Evolutionary conservation across 2,329 filamentous ascomycete genomes (phyloP).

Genomic region (Phoma sp.): DNA sequence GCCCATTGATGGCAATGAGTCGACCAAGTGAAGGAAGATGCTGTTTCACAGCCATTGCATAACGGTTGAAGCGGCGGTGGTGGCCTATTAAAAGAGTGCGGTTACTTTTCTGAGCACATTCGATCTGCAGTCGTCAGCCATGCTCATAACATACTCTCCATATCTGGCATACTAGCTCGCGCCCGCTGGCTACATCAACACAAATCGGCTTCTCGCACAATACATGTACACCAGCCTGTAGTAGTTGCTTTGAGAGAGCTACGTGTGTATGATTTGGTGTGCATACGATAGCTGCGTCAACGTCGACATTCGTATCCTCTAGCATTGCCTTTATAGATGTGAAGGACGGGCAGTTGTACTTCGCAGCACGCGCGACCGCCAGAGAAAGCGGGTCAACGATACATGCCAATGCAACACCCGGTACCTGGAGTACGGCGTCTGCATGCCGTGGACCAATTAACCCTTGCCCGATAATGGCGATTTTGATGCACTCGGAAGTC

Average conservation of each 20-base stretch:
- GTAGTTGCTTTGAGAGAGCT: not conserved
- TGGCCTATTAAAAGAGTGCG: not conserved
- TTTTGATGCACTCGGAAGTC: too few relatives aligned
- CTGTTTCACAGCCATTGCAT: conserved; percentile 1
- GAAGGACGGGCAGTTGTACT: not conserved
- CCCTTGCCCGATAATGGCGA: conserved; percentile 3
- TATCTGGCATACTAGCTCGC: not conserved
- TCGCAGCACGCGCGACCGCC: not conserved
- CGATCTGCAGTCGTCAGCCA: not conserved
- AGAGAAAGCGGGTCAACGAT: conserved; percentile 1
- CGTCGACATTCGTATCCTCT: not conserved
- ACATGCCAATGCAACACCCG: not conserved
- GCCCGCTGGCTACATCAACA: not conserved
- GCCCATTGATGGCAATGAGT: not conserved
- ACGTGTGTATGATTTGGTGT: conserved; percentile 2
- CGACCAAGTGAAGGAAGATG: not conserved
- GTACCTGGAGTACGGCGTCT: not conserved
- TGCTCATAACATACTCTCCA: too few relatives aligned
- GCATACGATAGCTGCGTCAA: conserved; percentile 4
- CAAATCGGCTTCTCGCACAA: conserved; percentile 5
- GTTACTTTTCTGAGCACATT: not conserved
- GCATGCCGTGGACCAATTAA: not conserved
- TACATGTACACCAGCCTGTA: not conserved
- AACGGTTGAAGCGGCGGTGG: conserved; percentile 2
- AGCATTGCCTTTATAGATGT: not conserved